Conservation (phyloP, 2,329 filamentous ascomycete species). For the Arthrobotrys iridis region DNA sequence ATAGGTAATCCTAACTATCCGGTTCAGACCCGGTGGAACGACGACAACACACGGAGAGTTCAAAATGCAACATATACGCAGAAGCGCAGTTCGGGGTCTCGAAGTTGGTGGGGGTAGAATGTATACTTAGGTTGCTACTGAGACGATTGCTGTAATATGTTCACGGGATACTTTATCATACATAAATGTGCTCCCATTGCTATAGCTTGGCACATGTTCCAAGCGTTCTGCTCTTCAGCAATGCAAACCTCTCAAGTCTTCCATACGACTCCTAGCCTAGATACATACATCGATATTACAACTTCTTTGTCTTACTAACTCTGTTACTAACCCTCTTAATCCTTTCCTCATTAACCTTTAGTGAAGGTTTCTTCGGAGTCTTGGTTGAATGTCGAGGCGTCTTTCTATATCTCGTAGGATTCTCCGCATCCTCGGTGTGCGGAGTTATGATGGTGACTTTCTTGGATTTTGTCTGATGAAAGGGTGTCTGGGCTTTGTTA, state of each 20-base stretch:
- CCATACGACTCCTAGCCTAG: too few species aligned
- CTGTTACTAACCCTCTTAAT: too few species aligned
- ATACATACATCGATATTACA: too few species aligned
- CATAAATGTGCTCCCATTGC: too few species aligned
- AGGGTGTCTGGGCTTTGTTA: background rate
- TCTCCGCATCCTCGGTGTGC: background rate
- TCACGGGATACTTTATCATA: too few species aligned
- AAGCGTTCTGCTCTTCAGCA: too few species aligned
- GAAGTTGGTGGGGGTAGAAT: too few species aligned
- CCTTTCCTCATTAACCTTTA: too few species aligned
- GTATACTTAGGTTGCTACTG: background rate
- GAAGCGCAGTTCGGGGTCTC: background rate
- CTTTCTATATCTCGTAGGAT: slow-evolving; percentile 19
- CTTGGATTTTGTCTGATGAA: background rate
- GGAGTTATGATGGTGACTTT: slow-evolving; percentile 20
- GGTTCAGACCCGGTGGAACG: background rate
- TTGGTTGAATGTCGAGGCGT: slow-evolving; percentile 18
- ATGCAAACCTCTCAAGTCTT: too few species aligned
- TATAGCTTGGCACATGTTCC: too few species aligned
- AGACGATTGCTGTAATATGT: too few species aligned
- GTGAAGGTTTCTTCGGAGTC: background rate
- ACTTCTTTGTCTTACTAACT: too few species aligned
- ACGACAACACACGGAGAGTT: background rate
- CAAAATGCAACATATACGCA: slow-evolving; percentile 7
- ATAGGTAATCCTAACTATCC: slow-evolving; percentile 15